Evolutionary conservation across 116 monocot species (phyloP).

Genomic region (Cymodocea nodosa): DNA sequence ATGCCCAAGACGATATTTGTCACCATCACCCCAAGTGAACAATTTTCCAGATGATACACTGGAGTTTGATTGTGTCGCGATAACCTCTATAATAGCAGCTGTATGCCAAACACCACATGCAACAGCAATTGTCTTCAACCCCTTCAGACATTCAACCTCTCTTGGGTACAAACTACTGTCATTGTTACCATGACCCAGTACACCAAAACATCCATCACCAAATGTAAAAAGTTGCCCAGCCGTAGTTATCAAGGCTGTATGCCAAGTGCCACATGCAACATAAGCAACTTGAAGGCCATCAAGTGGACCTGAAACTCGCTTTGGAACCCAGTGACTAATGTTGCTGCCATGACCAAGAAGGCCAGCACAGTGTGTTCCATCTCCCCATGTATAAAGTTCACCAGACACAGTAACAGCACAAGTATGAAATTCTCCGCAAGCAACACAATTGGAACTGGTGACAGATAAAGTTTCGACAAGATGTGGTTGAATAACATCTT

Average conservation of each 20-base stretch:
- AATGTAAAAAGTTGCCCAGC: conserved; percentile 69
- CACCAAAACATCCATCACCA: conserved; percentile 90
- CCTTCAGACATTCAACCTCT: conserved; percentile 69
- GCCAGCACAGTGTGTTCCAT: conserved; percentile 55
- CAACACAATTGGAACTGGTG: conserved; percentile 33
- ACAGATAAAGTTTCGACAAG: conserved; percentile 66
- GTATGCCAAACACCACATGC: conserved; percentile 94
- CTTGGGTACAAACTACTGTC: conserved; percentile 35
- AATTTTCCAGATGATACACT: conserved; percentile 52
- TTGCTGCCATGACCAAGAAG: conserved; percentile 61
- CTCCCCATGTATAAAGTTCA: conserved; percentile 79
- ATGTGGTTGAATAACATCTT: conserved; percentile 46
- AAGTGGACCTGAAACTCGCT: conserved; percentile 52
- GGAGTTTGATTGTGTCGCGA: conserved; percentile 26
- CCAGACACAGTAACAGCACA: conserved; percentile 51
- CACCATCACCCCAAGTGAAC: conserved; percentile 93
- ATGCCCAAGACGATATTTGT: conserved; percentile 71
- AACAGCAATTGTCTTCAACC: conserved; percentile 58
- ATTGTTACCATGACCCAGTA: conserved; percentile 63
- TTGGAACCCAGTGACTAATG: conserved; percentile 74
- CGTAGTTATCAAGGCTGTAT: conserved; percentile 62
- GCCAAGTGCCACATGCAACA: conserved; percentile 85
- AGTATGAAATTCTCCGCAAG: conserved; percentile 68
- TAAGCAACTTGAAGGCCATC: conserved; percentile 60
- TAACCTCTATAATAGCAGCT: conserved; percentile 71